Conservation (phyloP, 2,329 filamentous ascomycete species). For the Penicillium capsulatum region DNA sequence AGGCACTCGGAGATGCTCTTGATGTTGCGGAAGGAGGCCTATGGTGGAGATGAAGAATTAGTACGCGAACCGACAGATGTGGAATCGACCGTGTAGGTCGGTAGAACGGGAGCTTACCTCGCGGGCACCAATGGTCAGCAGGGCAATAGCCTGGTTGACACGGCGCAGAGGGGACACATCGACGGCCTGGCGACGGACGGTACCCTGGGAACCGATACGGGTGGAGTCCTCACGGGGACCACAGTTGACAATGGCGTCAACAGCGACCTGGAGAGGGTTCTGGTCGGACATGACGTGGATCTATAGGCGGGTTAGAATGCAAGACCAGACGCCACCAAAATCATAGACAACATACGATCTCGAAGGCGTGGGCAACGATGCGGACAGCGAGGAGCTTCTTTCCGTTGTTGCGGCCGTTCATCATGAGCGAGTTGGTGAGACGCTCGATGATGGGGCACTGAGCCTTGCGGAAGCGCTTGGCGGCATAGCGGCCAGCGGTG, state of each 20-base stretch:
- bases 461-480: constrained; percentile 99
- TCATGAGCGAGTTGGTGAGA: constrained; percentile 99
- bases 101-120: constrained; percentile 85
- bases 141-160: constrained; percentile 99
- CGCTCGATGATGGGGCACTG: constrained; percentile 99
- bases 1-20: constrained; percentile 98
- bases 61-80: too few species aligned
- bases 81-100: too few species aligned
- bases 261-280: constrained; percentile 99
- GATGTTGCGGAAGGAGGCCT: constrained; percentile 96
- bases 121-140: constrained; percentile 97
- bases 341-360: constrained; percentile 72
- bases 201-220: constrained; percentile 98
- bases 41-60: too few species aligned
- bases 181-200: constrained; percentile 99
- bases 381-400: constrained; percentile 99
- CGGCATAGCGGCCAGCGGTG: constrained; percentile 96
- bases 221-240: constrained; percentile 99
- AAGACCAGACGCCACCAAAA: neutral
- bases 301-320: constrained; percentile 47
- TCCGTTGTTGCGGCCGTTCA: constrained; percentile 99
- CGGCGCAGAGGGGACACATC: constrained; percentile 99
- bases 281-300: constrained; percentile 99
- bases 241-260: constrained; percentile 99
- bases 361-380: constrained; percentile 97